Base-by-base conservation (phyloP, 2,329 filamentous ascomycete species). In the Davidsoniella neocaledoniae region DNA sequence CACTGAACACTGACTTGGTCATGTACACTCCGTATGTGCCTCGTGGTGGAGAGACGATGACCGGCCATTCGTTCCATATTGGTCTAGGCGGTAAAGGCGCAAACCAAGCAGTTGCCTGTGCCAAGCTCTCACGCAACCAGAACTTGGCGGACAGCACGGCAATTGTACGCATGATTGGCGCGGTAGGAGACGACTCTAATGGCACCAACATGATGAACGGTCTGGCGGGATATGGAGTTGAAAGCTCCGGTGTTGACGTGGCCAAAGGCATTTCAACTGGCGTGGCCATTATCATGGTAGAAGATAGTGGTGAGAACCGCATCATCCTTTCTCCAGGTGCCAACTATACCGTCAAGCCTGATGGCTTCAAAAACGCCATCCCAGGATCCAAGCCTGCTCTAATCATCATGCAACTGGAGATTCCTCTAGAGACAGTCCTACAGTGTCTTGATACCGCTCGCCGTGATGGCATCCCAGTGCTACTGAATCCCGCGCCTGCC, bases 401-500 rank as follows among this genome's bases (percentile, higher is more conserved):
- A 5, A 65, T 80, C 16, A 67, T 81, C 16, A 61, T 80, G 62
- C 77, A 81, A 61, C 67, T 77, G 1, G 77, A 81, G 57, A 73
- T 78, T 12, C 76, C 76, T 0, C 57, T 74, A 9, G 59, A 66
- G 1, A 74, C 74, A 0, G 67, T 75, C 1, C 57, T 77, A 19
- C 66, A 69, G 29, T 68, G 72, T n/a, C 57, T 79, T 21, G 57
- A 58, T 19, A 62, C 64, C 3, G 65, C 66, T 3, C 62, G 66
- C 1, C 56, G 57, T 19, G 58, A 53, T 5, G 62, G 62, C 1
- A 64, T 75, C 0, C 66, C 70, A 14, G 74, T 82, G 1, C 70
- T 87, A 48, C 70, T 86, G 51, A 87, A 87, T 58, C 82, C 83
- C 17, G 82, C 83, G 0, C 76, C 76, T 6, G 81, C 81, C 0